Evolutionary conservation across 2,329 filamentous ascomycete genomes (phyloP).

Genomic region (Hymenoscyphus linearis): DNA sequence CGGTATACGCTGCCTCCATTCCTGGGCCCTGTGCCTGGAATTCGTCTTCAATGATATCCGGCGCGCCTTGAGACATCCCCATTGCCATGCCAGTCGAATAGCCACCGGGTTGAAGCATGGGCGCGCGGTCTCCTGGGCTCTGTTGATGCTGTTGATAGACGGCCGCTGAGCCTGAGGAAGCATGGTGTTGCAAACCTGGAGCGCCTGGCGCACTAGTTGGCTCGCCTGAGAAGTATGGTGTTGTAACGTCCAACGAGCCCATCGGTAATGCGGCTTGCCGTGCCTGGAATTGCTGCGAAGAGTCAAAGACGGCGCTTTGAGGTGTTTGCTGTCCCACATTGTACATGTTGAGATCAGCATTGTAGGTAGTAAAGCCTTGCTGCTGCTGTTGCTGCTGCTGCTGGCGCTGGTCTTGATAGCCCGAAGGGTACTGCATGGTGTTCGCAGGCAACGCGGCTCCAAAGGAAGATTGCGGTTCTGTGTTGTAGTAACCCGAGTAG

Average conservation of each 20-base stretch:
- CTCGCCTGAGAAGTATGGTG: constrained; percentile 72
- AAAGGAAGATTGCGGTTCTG: constrained; percentile 47
- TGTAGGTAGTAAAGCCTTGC: constrained; percentile 53
- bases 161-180: constrained; percentile 47
- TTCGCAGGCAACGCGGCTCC: constrained; percentile 32
- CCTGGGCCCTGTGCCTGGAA: constrained; percentile 44
- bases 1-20: constrained; percentile 64
- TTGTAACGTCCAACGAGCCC: constrained; percentile 65
- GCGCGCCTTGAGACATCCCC: constrained; percentile 40
- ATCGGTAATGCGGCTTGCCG: constrained; percentile 74
- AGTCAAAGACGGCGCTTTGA: constrained; percentile 66
- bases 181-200: constrained; percentile 46
- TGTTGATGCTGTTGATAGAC: constrained; percentile 51
- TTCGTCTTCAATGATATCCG: constrained; percentile 49
- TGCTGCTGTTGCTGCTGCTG: constrained; percentile 41
- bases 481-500: constrained; percentile 55
- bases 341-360: constrained; percentile 66
- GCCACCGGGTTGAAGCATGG: constrained; percentile 51
- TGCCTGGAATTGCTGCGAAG: constrained; percentile 65
- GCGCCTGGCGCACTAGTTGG: constrained; percentile 56
- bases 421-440: constrained; percentile 34
- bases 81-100: constrained; percentile 43
- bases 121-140: constrained; percentile 49
- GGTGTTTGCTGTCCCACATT: constrained; percentile 61
- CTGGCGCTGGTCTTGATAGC: constrained; percentile 47